Evolutionary conservation across 2,329 filamentous ascomycete species (phyloP).

Genomic region (Acarospora socialis): DNA sequence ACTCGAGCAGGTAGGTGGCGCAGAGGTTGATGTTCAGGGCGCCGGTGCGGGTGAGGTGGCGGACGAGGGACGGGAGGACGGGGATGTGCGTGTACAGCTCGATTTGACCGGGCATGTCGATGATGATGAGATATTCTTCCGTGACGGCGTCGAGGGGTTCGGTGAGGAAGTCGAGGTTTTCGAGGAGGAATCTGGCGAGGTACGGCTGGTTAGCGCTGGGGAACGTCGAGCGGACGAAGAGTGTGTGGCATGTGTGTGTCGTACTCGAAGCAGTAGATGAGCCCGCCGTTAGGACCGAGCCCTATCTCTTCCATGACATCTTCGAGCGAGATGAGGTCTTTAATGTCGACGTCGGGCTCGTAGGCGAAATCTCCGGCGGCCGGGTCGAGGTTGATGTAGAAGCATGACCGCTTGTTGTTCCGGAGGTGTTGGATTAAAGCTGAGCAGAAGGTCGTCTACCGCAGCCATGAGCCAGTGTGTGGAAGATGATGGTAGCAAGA

Average conservation of each 20-base stretch:
- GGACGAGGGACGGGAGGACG: constrained; percentile 70
- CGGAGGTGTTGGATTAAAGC: constrained; percentile 85
- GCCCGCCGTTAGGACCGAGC: constrained; percentile 77
- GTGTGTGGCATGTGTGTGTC: constrained; percentile 1
- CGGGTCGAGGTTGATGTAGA: constrained; percentile 97
- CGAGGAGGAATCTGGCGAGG: constrained; percentile 52
- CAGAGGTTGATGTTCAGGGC: constrained; percentile 81
- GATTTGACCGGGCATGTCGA: constrained; percentile 98
- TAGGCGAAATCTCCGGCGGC: constrained; percentile 89
- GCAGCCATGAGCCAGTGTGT: constrained; percentile 1
- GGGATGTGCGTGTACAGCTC: constrained; percentile 97
- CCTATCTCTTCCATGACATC: constrained; percentile 93
- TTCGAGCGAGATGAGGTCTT: constrained; percentile 80
- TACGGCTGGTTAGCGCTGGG: not conserved
- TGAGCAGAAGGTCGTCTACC: constrained; percentile 80
- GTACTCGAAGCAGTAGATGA: constrained; percentile 86
- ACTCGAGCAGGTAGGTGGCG: constrained; percentile 86
- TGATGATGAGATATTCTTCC: constrained; percentile 92
- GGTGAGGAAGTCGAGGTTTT: constrained; percentile 84
- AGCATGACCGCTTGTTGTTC: constrained; percentile 80
- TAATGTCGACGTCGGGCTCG: constrained; percentile 85
- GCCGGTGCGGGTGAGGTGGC: constrained; percentile 64
- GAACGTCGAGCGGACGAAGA: not conserved
- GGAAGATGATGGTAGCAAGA: constrained; percentile 1
- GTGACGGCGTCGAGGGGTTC: constrained; percentile 72